Percentiles rank a stretch among this genome's conserved stretches.
Evolutionary conservation across 495 filamentous ascomycete species (phyloP).

Genomic region (Trypethelium eluteriae): DNA sequence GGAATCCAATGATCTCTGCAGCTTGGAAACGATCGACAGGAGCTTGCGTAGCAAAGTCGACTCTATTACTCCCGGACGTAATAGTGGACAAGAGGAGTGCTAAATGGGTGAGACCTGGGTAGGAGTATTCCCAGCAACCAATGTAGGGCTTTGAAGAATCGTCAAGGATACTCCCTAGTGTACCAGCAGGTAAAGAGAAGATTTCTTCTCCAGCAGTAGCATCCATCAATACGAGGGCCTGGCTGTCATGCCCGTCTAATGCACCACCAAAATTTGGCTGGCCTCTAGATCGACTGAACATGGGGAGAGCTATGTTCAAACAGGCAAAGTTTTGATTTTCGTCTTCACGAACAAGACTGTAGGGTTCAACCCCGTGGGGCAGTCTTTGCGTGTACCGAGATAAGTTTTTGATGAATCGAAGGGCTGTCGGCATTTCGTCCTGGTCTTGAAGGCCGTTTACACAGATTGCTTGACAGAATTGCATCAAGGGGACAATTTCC

Average conservation of each 20-base stretch:
- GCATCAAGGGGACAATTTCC: constrained; percentile 74
- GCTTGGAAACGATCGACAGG: constrained; percentile 43
- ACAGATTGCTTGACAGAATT: constrained; percentile 51
- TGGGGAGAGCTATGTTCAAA: constrained; percentile 44
- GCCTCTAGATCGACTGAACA: neutral
- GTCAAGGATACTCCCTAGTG: constrained; percentile 19
- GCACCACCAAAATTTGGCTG: neutral
- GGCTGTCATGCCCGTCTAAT: neutral
- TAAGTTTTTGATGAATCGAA: constrained; percentile 53
- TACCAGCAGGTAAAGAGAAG: constrained; percentile 19
- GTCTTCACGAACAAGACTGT: constrained; percentile 70
- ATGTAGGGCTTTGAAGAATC: constrained; percentile 50
- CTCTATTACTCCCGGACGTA: constrained; percentile 21
- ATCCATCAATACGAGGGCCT: neutral
- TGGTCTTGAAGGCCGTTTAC: constrained; percentile 41
- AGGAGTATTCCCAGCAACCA: constrained; percentile 60
- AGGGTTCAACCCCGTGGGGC: constrained; percentile 56
- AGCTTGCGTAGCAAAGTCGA: constrained; percentile 23
- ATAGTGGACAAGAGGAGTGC: constrained; percentile 57
- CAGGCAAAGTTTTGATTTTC: constrained; percentile 66
- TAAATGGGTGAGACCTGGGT: constrained; percentile 70
- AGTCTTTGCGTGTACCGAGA: constrained; percentile 66
- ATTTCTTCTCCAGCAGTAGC: constrained; percentile 1
- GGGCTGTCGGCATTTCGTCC: constrained; percentile 44
- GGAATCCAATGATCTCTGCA: constrained; percentile 51